Evolutionary conservation across 2,329 filamentous ascomycete genomes (phyloP), one percentile per base, ranked within the genome.

Genomic region (Mariannaea elegans): DNA sequence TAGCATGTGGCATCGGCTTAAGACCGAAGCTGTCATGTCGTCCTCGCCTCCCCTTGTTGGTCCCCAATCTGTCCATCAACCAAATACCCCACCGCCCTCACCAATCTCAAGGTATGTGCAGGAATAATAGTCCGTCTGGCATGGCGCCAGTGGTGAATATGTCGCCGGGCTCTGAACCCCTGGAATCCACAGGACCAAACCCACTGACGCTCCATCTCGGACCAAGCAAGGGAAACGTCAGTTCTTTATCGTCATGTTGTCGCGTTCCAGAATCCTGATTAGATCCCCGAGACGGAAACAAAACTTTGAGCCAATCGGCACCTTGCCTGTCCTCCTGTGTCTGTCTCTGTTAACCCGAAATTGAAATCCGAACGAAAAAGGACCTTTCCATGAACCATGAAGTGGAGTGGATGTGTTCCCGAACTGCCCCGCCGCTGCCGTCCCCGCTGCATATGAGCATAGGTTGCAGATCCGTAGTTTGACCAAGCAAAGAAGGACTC

Each of bases 81-180:
- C 38, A 31, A 59, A 41, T 36, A 48, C 53, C 42, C 56, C 56
- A 49, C 49, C 56, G 45, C 36, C 44, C 34, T 49, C 44, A 45
- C 49, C 54, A 67, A 67, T 65, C 47, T 66, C 50, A 57, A 31
- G 42, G 46, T 19, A 38, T 23, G 21, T 47, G 29, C 38, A 45
- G 41, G 23, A 52, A 38, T 23, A 39, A 27, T 48, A 46, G 27
- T 53, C 36, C 27, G n/a, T 46, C 27, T 14, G 29, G 27, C 16
- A 51, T 46, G 39, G 27, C 47, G 39, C 46, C 29, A 24, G 39
- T 36, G 41, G 31, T 45, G 23, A 56, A 56, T n/a, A 27, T 45
- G 29, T 32, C 38, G 10, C 54, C 29, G 16, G 47, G 14, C 13
- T 24, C 8, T 16, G 21, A 27, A n/a, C 38, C 45, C 45, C 53